These are phyloP conservation scores for Calocera viscosa DNA, from an alignment of 768 basidiomycete genomes.

Conservation along the genomic window DNA sequence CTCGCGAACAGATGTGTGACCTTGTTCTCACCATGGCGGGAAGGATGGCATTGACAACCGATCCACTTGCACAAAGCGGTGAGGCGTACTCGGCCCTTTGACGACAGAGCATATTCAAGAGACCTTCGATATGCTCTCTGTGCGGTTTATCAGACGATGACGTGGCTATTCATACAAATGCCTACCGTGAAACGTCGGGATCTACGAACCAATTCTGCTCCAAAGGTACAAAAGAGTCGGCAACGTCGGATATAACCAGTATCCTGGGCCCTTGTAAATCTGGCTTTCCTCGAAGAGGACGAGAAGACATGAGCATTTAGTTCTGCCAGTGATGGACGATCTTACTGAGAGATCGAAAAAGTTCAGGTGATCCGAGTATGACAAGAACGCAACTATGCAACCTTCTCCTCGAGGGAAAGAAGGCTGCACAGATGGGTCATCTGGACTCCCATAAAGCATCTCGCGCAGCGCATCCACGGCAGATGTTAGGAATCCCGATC, in stretches of 20 bases:
- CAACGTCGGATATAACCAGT: constrained; percentile 74
- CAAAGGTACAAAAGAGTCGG: constrained; percentile 83
- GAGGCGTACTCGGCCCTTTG: constrained; percentile 42
- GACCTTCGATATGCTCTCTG: constrained; percentile 50
- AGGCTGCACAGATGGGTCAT: constrained; percentile 23
- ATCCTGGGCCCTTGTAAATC: constrained; percentile 44
- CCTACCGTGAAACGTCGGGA: constrained; percentile 54
- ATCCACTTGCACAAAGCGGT: constrained; percentile 58
- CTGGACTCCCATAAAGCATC: constrained; percentile 48
- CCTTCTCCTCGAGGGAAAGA: constrained; percentile 41
- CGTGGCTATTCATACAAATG: background rate
- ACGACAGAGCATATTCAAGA: constrained; percentile 53
- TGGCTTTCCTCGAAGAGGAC: constrained; percentile 24
- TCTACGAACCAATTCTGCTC: constrained; percentile 62
- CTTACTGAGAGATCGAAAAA: constrained; percentile 74
- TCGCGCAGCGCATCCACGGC: constrained; percentile 52
- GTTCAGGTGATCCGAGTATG: constrained; percentile 68
- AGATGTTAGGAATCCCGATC: constrained; percentile 54
- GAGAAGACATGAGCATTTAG: constrained; percentile 14
- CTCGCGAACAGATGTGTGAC: constrained; percentile 9
- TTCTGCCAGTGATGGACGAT: constrained; percentile 24
- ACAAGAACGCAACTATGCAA: constrained; percentile 56
- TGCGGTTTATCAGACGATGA: constrained; percentile 6
- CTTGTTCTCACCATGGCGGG: constrained; percentile 50
- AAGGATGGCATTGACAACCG: constrained; percentile 58